These are phyloP conservation scores for Pseudopithomyces chartarum DNA, from an alignment of 2,329 filamentous ascomycete species.

Conservation along the genomic window DNA sequence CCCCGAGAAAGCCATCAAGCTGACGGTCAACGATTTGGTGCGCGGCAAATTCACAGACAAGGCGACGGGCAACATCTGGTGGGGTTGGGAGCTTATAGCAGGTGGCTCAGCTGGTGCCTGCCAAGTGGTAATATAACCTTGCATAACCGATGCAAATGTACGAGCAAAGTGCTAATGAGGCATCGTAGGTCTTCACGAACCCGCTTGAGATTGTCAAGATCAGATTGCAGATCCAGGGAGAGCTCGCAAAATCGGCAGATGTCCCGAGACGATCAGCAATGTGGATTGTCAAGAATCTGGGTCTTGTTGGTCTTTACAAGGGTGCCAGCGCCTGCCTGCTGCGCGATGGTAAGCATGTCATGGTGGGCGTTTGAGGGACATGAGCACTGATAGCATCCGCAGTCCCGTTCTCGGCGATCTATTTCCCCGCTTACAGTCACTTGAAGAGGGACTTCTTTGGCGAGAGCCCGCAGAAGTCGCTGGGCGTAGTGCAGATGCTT, in stretches of 20 bases:
- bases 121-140: constrained; percentile 76
- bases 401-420: constrained; percentile 97
- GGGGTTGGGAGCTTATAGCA: constrained; percentile 76
- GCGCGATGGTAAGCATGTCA: constrained; percentile 64
- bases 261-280: constrained; percentile 88
- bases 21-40: constrained; percentile 95
- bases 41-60: constrained; percentile 75
- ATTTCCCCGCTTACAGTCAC: constrained; percentile 96
- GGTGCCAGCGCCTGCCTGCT: constrained; percentile 92
- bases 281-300: constrained; percentile 96
- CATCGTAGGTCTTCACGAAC: constrained; percentile 83
- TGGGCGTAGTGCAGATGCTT: constrained; percentile 87
- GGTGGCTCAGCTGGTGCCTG: constrained; percentile 90
- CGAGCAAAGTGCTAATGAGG: constrained; percentile 14
- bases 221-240: constrained; percentile 93
- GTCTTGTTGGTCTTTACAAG: constrained; percentile 94
- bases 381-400: constrained; percentile 17
- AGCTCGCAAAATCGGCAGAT: constrained; percentile 86
- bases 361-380: not conserved
- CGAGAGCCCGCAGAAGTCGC: constrained; percentile 83
- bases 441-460: constrained; percentile 94
- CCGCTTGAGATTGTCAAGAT: constrained; percentile 99
- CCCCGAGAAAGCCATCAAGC: constrained; percentile 99
- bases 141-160: constrained; percentile 3
- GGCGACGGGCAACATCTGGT: constrained; percentile 73